These are phyloP conservation scores for Parasitella parasitica DNA, from an alignment of 371 early-diverging fungal genomes.

Conservation along the genomic window DNA sequence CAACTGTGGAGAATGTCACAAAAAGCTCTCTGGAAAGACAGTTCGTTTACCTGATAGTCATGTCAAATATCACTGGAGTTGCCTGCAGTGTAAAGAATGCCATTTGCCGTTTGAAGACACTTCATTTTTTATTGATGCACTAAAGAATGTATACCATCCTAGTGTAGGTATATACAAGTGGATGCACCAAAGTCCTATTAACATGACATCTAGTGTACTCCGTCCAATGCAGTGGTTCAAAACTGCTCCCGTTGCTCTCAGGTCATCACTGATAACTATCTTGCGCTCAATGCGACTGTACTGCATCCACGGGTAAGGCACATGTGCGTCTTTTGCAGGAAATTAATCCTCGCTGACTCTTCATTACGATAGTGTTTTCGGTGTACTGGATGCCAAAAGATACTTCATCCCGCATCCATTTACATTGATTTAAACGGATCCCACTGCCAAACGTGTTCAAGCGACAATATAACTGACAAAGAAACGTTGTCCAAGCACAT, in stretches of 20 bases:
- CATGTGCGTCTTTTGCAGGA: background rate
- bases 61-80: slow-evolving; percentile 36
- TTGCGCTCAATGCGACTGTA: slow-evolving; percentile 16
- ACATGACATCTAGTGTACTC: slow-evolving; percentile 20
- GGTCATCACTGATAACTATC: slow-evolving; percentile 21
- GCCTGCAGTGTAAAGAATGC: slow-evolving; percentile 37
- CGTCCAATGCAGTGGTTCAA: background rate
- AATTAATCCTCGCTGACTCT: background rate
- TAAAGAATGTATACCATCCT: slow-evolving; percentile 34
- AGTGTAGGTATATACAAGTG: slow-evolving; percentile 14
- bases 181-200: background rate
- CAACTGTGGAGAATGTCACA: slow-evolving; percentile 27
- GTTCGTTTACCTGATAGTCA: slow-evolving; percentile 33
- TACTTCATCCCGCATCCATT: slow-evolving; percentile 30
- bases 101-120: slow-evolving; percentile 29
- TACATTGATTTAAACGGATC: slow-evolving; percentile 30
- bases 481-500: slow-evolving; percentile 17
- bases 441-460: slow-evolving; percentile 33
- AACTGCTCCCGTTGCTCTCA: slow-evolving; percentile 27
- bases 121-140: slow-evolving; percentile 29
- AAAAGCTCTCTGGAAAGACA: slow-evolving; percentile 31
- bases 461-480: slow-evolving; percentile 4
- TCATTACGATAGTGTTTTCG: slow-evolving; percentile 31
- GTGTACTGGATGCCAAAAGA: slow-evolving; percentile 35
- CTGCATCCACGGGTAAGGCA: slow-evolving; percentile 33